Evolutionary conservation across 805 yeast genomes (phyloP).

Genomic region (Metschnikowia picachoensis): DNA sequence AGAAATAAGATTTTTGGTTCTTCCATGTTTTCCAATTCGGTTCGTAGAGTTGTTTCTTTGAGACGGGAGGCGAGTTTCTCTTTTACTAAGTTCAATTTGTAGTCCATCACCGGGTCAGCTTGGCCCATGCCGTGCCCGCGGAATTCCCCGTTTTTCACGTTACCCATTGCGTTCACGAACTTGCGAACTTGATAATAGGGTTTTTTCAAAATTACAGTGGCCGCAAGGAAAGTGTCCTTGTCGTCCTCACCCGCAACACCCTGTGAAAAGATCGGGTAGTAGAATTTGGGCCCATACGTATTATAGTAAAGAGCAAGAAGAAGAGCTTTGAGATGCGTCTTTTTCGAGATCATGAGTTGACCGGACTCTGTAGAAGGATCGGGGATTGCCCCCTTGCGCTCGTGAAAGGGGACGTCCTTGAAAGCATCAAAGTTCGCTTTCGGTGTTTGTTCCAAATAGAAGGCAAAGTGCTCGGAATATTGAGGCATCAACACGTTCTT

Average conservation of each 20-base stretch:
- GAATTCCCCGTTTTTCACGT: constrained; percentile 37
- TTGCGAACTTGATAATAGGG: constrained; percentile 54
- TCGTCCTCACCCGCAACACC: constrained; percentile 72
- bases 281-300: constrained; percentile 44
- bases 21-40: constrained; percentile 5
- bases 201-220: constrained; percentile 49
- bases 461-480: constrained; percentile 27
- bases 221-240: constrained; percentile 72
- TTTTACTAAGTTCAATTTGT: constrained; percentile 14
- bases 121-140: constrained; percentile 77
- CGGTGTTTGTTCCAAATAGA: constrained; percentile 8
- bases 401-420: constrained; percentile 48
- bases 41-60: constrained; percentile 6
- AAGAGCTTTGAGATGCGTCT: constrained; percentile 52
- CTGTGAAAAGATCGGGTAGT: constrained; percentile 41
- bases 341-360: constrained; percentile 56
- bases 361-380: constrained; percentile 71
- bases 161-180: constrained; percentile 50
- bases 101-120: constrained; percentile 64
- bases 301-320: constrained; percentile 64
- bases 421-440: constrained; percentile 8
- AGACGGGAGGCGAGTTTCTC: constrained; percentile 6
- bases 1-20: constrained; percentile 42
- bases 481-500: constrained; percentile 26
- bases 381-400: constrained; percentile 63